Base-by-base conservation (phyloP, 306 rosid species). In the Vigna radiata region DNA sequence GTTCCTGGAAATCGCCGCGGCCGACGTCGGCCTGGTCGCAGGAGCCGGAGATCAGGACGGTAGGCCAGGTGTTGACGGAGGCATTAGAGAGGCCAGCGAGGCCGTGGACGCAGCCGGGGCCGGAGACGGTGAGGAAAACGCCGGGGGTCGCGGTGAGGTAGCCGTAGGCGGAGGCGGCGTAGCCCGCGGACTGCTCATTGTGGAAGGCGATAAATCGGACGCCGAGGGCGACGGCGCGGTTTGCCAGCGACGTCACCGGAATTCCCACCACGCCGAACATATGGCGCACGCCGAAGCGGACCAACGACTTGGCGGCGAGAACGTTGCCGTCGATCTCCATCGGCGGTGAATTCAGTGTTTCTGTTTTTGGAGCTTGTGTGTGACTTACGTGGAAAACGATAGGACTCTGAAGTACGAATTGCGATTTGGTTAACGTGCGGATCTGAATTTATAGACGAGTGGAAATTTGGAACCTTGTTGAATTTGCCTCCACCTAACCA, bases 221-320 rank as follows among this genome's bases (percentile, higher is more conserved):
- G 8, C 99, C 99, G 13, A 86, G 85, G 7, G 92, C 78, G 6
- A 95, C 97, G 2, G 97, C 96, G 11, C 99, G 90, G 68, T 73
- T 92, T 2, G 99, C 97, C n/a, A 95, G 83, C 13, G 97, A 86
- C 6, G 99, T 95, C 0, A 95, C 99, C 0, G 99, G 99, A 47
- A 95, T 95, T 2, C 99, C 99, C 3, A 95, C 97, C 4, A 95
- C 99, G 68, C 99, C 99, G 80, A 95, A 92, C 99, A 95, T 95
- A 75, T 87, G 87, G 14, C 85, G 80, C 2, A 91, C 91, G 14
- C 97, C 97, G 48, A 86, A 90, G 5, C 68, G 80, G 0, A 88
- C 87, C 0, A 95, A 88, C 5, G 99, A 80, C 66, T 64, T 90
- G 1, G 99, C 97, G 0, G 86, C 91, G 13, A 95, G 88, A 19